A percentile compares a stretch with the other conserved stretches of the same genome.
phyloP scores from a whole-genome alignment of 148 eudicot species.

The Rhododendron henanense region DNA sequence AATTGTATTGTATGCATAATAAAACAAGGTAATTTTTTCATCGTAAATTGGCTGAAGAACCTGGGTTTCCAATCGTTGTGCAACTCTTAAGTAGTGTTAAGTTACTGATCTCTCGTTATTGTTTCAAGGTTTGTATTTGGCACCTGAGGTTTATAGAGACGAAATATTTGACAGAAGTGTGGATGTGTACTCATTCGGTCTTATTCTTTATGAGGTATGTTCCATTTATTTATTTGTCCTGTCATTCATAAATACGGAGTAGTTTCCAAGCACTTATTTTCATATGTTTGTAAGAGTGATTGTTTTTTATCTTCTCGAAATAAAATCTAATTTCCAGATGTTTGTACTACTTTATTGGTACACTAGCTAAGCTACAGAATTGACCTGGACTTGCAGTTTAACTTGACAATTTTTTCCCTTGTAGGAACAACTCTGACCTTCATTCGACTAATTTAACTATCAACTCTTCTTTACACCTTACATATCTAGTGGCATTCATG shows the following conservation, averaged over 20 bases:
- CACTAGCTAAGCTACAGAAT: neutral
- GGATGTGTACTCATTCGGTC: slow-evolving; percentile 82
- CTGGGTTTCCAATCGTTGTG: neutral
- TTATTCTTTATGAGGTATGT: slow-evolving; percentile 91
- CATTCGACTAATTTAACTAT: neutral
- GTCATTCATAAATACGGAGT: neutral
- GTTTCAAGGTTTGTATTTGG: slow-evolving; percentile 63
- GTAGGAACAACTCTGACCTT: neutral
- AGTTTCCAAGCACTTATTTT: neutral
- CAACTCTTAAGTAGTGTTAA: neutral
- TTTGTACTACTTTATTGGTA: neutral
- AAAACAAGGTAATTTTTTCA: neutral
- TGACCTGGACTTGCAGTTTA: neutral
- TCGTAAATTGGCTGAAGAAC: neutral
- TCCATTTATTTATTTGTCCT: neutral
- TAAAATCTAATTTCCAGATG: neutral
- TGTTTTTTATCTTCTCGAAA: neutral
- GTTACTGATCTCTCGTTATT: slow-evolving; percentile 4
- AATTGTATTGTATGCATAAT: slow-evolving; percentile 1
- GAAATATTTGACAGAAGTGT: slow-evolving; percentile 87
- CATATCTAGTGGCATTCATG: neutral
- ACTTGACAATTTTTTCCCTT: slow-evolving; percentile 3
- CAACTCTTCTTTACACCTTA: neutral
- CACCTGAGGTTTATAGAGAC: slow-evolving; percentile 79
- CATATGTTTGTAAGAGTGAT: neutral